Base-by-base conservation (phyloP, 768 basidiomycete species). In the Termitomyces sp. region DNA sequence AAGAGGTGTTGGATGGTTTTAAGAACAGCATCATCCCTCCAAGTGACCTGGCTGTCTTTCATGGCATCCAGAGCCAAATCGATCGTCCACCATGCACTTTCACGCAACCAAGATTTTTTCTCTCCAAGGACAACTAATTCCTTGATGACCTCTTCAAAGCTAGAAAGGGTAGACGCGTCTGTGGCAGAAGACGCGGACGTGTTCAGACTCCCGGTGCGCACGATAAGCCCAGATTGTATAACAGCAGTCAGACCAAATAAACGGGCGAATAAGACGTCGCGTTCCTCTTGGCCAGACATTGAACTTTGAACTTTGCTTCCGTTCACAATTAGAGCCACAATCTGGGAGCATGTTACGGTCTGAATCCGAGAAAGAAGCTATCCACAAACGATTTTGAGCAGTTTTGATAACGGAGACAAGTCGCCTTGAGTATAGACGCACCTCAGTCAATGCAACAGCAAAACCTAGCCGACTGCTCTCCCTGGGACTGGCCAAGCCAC, bases 401-500 rank as follows among this genome's bases (percentile, higher is more conserved):
- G 49, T n/a, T 36, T 16, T 41, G 41, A 39, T 36, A 26, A 31
- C 26, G 20, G 14, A 24, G 8, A 42, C 31, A 20, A 36, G 34
- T 5, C 5, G 2, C 5, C 12, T 14, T 67, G n/a, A n/a, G n/a
- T n/a, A n/a, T n/a, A n/a, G n/a, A n/a, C 83, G 63, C 66, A 96
- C 95, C 79, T 97, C 95, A 0, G 96, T 94, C 63, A 99, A 76
- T 32, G 94, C 94, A 44, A 99, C 96, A 9, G 94, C 93, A 68
- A 98, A 99, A 18, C 96, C 96, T 37, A 98, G 75, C 62, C 96
- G 75, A 71, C 94, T 96, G 69, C 92, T 92, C 69, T 99, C 95
- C 64, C 94, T 79, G 1, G 94, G 90, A 69, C 92, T 95, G 0
- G 90, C 92, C 31, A 99, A 77, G 13, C 96, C 96, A 42, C 94